A percentile compares a stretch with the other conserved stretches of the same genome.
phyloP scores from a whole-genome alignment of 2,329 filamentous ascomycete genomes.

The Colletotrichum sidae region DNA sequence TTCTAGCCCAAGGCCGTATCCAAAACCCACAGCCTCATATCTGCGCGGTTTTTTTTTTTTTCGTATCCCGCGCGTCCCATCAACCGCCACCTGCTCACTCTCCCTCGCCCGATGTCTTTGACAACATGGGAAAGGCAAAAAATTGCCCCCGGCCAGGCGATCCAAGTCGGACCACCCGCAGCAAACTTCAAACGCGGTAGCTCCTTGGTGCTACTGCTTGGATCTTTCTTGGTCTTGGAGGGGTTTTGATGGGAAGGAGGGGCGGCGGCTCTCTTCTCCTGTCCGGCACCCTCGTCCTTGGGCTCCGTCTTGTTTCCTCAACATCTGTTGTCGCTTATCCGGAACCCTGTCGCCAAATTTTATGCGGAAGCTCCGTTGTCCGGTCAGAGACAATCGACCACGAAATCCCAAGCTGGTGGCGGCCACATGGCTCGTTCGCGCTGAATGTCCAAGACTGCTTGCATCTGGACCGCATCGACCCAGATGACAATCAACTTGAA shows the following conservation, averaged over 20 bases:
- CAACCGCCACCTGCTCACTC: background rate
- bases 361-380: conserved; percentile 20
- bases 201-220: conserved; percentile 3
- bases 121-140: background rate
- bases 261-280: conserved; percentile 7
- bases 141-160: conserved; percentile 9
- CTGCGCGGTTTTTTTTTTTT: background rate
- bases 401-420: conserved; percentile 6
- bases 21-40: background rate
- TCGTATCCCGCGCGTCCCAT: background rate
- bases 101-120: conserved; percentile 3
- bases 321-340: conserved; percentile 19
- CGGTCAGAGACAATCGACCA: conserved; percentile 12
- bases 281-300: conserved; percentile 18
- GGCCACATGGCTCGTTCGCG: background rate
- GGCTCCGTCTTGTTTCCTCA: conserved; percentile 21
- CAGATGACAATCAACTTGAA: conserved; percentile 3
- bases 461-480: background rate
- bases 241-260: conserved; percentile 13
- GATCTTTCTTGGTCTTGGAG: background rate
- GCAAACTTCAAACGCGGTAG: conserved; percentile 30
- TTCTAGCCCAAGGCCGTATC: background rate
- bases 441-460: too few relatives aligned
- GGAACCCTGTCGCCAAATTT: conserved; percentile 24
- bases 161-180: conserved; percentile 21